Evolutionary conservation across 2,329 filamentous ascomycete genomes (phyloP), one percentile per base, ranked within the genome.

Genomic region (Fusarium annulatum): DNA sequence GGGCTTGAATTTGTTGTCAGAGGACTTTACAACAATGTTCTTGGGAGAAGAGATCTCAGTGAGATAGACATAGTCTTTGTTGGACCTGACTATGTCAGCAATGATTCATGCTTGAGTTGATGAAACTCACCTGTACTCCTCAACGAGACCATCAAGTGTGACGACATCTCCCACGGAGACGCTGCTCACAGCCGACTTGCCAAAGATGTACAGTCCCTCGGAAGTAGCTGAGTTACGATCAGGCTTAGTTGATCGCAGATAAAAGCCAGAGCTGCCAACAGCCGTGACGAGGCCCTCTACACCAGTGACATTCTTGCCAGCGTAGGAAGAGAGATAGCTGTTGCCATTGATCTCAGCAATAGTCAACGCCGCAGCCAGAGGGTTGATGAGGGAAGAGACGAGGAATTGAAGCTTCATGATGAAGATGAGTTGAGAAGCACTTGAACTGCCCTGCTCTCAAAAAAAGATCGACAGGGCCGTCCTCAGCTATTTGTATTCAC

Each of bases 331-430:
- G 53, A 92, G 80, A 80, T 88, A 93, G 28, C 81, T 85, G 76
- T 89, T 86, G 73, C 91, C 91, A 74, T 92, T 93, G 85, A 93
- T 92, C 76, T 91, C 84, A 66, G 86, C 84, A 75, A 91, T 90
- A 65, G 86, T 86, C 62, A 87, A 73, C 49, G 85, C 85, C 43
- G 81, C 77, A 48, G 68, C 81, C 73, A 67, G 39, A 43, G 64
- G 67, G 48, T 63, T 64, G 64, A 71, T 41, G 41, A 78, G 64
- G 58, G 79, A 77, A 41, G 79, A 71, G 66, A 82, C 69, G 58
- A 80, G 63, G 60, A 73, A 72, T 43, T 78, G 48, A 64, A 77
- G 64, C 76, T 80, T 82, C 81, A 83, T 79, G 64, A 52, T 51
- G 55, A 43, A 49, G 23, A 42, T 65, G 49, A 48, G 52, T 21